Conservation (phyloP, 495 filamentous ascomycete species). For the Podospora bellae-mahoneyi region DNA sequence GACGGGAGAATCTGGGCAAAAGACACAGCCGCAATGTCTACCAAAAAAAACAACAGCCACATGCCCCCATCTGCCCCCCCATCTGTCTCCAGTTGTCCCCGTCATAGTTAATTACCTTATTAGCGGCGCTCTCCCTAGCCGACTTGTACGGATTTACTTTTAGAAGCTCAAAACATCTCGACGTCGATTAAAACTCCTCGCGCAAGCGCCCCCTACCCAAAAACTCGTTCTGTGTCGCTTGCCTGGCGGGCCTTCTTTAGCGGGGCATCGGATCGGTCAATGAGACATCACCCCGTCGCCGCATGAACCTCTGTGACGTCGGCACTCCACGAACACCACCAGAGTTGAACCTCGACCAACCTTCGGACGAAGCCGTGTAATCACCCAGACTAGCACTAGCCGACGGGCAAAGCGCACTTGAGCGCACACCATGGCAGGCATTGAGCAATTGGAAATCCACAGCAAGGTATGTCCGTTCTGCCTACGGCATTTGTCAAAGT, state of each 20-base stretch:
- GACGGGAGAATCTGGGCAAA: background rate
- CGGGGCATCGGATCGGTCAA: background rate
- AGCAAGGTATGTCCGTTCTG: slow-evolving; percentile 68
- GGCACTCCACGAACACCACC: background rate
- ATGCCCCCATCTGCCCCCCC: background rate
- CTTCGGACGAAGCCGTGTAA: background rate
- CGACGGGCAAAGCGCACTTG: background rate
- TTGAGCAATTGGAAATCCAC: slow-evolving; percentile 96
- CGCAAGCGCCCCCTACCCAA: background rate
- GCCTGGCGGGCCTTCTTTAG: background rate
- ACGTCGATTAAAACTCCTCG: background rate
- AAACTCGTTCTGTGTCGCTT: background rate
- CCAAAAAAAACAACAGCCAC: background rate
- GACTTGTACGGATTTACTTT: background rate
- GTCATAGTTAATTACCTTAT: background rate
- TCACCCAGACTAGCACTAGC: background rate
- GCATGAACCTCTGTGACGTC: background rate
- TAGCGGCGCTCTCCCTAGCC: background rate
- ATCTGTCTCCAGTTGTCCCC: background rate
- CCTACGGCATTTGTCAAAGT: background rate
- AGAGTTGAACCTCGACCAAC: background rate
- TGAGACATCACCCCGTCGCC: background rate
- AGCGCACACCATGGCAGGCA: slow-evolving; percentile 66
- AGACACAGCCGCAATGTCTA: background rate
- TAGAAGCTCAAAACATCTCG: background rate